phyloP scores from a whole-genome alignment of 1,284 basidiomycete genomes.

The Naganishia sp. region DNA sequence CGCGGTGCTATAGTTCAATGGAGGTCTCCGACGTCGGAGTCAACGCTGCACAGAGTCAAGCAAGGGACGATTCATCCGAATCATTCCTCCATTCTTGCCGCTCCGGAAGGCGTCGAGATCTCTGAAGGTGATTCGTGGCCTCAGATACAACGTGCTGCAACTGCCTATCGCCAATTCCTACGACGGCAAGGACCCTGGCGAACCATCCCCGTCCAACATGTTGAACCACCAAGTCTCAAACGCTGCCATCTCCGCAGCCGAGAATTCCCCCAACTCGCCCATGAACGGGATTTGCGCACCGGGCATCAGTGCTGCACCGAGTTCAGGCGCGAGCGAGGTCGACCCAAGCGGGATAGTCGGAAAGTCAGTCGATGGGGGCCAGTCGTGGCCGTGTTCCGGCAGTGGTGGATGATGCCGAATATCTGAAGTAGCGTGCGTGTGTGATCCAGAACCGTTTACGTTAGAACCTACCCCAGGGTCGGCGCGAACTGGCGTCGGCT shows the following conservation, averaged over 20 bases:
- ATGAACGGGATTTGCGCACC: neutral
- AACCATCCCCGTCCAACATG: constrained; percentile 15
- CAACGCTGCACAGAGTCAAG: too few relatives aligned
- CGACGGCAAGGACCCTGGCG: constrained; percentile 1
- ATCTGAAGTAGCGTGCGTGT: neutral
- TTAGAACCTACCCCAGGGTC: neutral
- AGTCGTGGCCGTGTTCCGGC: neutral
- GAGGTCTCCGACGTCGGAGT: too few relatives aligned
- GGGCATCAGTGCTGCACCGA: neutral
- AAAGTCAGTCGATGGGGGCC: neutral
- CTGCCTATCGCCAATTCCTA: too few relatives aligned
- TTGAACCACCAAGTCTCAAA: constrained; percentile 28
- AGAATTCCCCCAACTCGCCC: constrained; percentile 20
- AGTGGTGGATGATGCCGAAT: neutral
- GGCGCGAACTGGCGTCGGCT: neutral
- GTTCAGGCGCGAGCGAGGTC: neutral
- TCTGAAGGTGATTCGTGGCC: too few relatives aligned
- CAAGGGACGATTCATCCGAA: too few relatives aligned
- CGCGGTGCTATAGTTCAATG: too few relatives aligned
- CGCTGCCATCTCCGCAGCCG: constrained; percentile 19
- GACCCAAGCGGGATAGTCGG: neutral
- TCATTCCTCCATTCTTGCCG: too few relatives aligned
- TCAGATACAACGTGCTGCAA: too few relatives aligned
- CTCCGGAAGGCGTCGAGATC: too few relatives aligned
- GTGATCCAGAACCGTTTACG: neutral